A percentile compares a stretch with the other conserved stretches of the same genome.
These are phyloP conservation scores for Phaeodactylum tricornutum DNA, from an alignment of 108 stramenopile genomes.

Conservation along the genomic window DNA sequence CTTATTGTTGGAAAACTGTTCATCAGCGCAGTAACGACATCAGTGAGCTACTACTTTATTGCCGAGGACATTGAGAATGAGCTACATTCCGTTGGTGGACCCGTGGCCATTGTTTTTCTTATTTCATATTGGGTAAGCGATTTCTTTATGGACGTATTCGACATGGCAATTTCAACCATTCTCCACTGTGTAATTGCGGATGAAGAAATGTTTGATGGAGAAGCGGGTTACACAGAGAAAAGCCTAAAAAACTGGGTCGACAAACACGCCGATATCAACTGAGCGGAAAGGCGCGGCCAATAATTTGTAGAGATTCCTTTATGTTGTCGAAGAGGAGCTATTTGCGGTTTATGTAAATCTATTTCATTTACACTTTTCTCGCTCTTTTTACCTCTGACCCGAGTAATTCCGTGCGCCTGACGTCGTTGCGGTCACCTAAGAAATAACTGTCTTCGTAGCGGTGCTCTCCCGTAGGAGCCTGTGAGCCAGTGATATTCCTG, in stretches of 20 bases:
- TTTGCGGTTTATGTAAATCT: no score
- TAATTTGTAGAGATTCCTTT: no score
- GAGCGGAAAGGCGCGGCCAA: no score
- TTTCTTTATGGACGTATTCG: slow-evolving; percentile 72
- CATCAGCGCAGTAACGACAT: slow-evolving; percentile 58
- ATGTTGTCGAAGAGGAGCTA: no score
- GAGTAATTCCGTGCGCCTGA: no score
- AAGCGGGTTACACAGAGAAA: slow-evolving; percentile 41
- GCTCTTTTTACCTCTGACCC: no score
- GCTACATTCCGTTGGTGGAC: slow-evolving; percentile 52
- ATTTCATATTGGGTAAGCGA: slow-evolving; percentile 46
- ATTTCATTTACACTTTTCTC: no score
- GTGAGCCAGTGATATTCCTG: no score
- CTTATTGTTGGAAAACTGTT: slow-evolving; percentile 82
- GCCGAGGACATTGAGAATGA: slow-evolving; percentile 14
- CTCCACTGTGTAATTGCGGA: slow-evolving; percentile 86
- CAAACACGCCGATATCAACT: neutral
- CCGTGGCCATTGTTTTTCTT: slow-evolving; percentile 53
- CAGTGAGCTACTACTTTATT: slow-evolving; percentile 26
- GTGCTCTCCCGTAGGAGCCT: slow-evolving; percentile 28
- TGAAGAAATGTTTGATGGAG: slow-evolving; percentile 78
- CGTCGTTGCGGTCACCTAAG: no score
- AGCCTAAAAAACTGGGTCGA: slow-evolving; percentile 1
- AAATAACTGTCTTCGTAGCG: slow-evolving; percentile 42
- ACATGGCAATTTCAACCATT: slow-evolving; percentile 73